Conservation (phyloP, 2,329 filamentous ascomycete species). For the Leptographium lundbergii region DNA sequence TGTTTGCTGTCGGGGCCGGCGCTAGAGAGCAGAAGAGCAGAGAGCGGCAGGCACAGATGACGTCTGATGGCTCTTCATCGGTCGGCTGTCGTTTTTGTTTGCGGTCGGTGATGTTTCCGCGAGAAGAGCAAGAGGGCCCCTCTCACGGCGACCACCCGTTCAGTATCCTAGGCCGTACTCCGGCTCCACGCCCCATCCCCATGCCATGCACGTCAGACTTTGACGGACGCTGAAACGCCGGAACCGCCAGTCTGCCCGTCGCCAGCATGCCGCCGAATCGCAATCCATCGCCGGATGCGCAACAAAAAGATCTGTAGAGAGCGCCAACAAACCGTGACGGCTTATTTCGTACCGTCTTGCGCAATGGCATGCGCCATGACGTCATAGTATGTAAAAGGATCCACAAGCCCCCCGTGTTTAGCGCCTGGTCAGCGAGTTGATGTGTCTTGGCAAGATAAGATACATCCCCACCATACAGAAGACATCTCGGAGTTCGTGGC, state of each 20-base stretch:
- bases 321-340: neutral
- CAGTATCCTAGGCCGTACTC: too few relatives aligned
- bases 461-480: neutral
- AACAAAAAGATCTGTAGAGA: neutral
- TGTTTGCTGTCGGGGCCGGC: neutral
- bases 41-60: neutral
- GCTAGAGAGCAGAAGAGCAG: neutral
- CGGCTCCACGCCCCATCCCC: too few relatives aligned
- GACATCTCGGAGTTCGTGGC: neutral
- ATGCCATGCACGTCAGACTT: neutral
- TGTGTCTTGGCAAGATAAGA: neutral
- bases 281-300: neutral
- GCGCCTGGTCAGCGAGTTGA: neutral
- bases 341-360: neutral
- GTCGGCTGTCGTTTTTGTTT: too few relatives aligned
- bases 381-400: neutral
- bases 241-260: neutral
- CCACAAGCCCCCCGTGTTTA: neutral
- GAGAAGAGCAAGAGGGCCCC: too few relatives aligned
- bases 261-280: neutral
- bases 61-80: too few relatives aligned
- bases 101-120: too few relatives aligned
- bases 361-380: neutral
- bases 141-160: too few relatives aligned
- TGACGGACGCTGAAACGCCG: neutral